Percentiles rank a stretch among this genome's conserved stretches.
Evolutionary conservation across 139 green algal species (phyloP).

Genomic region (Chlorella sorokiniana): DNA sequence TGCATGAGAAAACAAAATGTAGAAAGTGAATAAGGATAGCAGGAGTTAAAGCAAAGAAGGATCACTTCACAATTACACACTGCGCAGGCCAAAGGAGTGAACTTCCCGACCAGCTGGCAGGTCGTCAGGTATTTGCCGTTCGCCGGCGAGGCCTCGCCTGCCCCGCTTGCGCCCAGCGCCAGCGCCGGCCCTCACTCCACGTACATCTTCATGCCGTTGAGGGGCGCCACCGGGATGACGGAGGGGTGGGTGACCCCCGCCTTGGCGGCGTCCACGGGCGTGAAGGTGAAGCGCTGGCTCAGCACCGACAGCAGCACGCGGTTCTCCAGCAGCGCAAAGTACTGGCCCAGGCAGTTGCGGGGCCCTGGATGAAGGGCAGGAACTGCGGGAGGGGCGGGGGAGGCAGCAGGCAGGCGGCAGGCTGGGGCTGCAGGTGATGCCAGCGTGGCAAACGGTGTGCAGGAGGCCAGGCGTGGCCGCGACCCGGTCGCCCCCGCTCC

Average conservation of each 20-base stretch:
- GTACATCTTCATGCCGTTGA: constrained; percentile 72
- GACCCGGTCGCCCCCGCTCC: too few relatives aligned
- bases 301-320: constrained; percentile 84
- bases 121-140: too few relatives aligned
- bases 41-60: too few relatives aligned
- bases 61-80: too few relatives aligned
- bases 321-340: constrained; percentile 86
- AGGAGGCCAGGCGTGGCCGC: not conserved
- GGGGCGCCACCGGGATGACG: constrained; percentile 81
- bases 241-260: constrained; percentile 53
- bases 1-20: too few relatives aligned
- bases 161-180: too few relatives aligned
- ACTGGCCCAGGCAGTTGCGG: constrained; percentile 92
- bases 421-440: too few relatives aligned
- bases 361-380: constrained; percentile 94
- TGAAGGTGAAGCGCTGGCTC: constrained; percentile 80
- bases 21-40: too few relatives aligned
- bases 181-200: not conserved
- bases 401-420: not conserved
- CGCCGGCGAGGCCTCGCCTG: too few relatives aligned
- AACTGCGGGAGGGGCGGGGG: constrained; percentile 60
- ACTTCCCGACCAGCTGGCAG: too few relatives aligned
- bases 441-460: not conserved
- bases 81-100: too few relatives aligned
- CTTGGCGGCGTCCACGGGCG: constrained; percentile 29